Conservation (phyloP, 2,329 filamentous ascomycete species). For the Coniella lustricola region DNA sequence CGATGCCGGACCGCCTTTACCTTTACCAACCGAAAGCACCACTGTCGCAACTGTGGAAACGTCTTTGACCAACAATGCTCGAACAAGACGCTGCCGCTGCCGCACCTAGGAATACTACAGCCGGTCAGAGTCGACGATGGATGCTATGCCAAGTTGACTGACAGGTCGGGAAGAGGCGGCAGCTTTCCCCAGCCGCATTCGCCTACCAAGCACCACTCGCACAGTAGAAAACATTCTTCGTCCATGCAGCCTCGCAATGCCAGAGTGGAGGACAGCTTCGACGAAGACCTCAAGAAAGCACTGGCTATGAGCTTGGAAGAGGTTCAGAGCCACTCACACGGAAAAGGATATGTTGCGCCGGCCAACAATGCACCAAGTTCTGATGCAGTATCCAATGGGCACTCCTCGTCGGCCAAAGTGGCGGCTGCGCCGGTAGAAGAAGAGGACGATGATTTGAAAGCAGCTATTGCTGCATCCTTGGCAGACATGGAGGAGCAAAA, state of each 20-base stretch:
- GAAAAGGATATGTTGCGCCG: constrained; percentile 59
- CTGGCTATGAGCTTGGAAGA: constrained; percentile 97
- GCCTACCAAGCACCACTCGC: constrained; percentile 36
- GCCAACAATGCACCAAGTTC: constrained; percentile 28
- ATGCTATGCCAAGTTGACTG: constrained; percentile 82
- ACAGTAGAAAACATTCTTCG: constrained; percentile 56
- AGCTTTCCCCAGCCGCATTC: constrained; percentile 32
- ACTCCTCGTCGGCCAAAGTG: constrained; percentile 27
- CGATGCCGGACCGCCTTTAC: constrained; percentile 91
- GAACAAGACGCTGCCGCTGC: constrained; percentile 77
- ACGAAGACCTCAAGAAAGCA: constrained; percentile 89
- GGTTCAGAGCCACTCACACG: constrained; percentile 63
- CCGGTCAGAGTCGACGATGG: constrained; percentile 93
- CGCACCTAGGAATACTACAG: constrained; percentile 86
- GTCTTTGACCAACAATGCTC: constrained; percentile 96
- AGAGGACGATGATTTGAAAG: constrained; percentile 87
- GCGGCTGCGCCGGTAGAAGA: too few species aligned
- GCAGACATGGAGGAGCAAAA: constrained; percentile 99
- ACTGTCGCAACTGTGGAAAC: constrained; percentile 95
- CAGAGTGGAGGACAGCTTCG: constrained; percentile 82
- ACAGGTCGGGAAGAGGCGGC: constrained; percentile 51
- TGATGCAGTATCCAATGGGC: constrained; percentile 29
- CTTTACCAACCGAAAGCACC: constrained; percentile 97
- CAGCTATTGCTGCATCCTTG: constrained; percentile 89
- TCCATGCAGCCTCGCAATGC: constrained; percentile 86